These are phyloP conservation scores for Lasiodiplodia hormozganensis DNA, from an alignment of 2,329 filamentous ascomycete species.

Conservation along the genomic window DNA sequence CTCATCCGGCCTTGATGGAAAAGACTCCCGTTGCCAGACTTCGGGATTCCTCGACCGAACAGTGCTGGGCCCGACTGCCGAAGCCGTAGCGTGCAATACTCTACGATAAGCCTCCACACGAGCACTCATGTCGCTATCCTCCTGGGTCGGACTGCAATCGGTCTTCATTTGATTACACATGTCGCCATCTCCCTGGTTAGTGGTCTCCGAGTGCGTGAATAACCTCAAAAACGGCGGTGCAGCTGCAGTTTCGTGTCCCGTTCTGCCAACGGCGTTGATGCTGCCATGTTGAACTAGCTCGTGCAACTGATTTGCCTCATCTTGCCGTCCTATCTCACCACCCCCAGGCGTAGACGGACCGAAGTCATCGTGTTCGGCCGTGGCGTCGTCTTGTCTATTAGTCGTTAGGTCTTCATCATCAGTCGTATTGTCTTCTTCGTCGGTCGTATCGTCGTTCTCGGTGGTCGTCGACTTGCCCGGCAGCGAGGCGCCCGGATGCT, in stretches of 20 bases:
- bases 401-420: background rate
- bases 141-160: background rate
- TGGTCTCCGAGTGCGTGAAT: background rate
- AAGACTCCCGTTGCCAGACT: background rate
- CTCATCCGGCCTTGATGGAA: background rate
- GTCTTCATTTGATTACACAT: background rate
- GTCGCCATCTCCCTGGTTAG: background rate
- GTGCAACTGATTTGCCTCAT: background rate
- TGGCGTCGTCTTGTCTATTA: background rate
- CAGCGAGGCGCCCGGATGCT: background rate
- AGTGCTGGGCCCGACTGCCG: background rate
- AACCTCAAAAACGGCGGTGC: background rate
- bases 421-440: background rate
- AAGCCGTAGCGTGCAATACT: background rate
- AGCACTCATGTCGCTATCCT: background rate
- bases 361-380: background rate
- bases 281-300: background rate
- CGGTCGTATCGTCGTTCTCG: background rate
- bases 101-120: conserved; percentile 2
- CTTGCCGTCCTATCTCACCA: background rate
- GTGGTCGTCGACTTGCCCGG: background rate
- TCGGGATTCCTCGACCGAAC: background rate
- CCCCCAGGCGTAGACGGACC: background rate
- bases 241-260: background rate
- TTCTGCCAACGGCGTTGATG: conserved; percentile 1